Evolutionary conservation across 1,284 basidiomycete species (phyloP).

Genomic region (Pseudozyma flocculosa): DNA sequence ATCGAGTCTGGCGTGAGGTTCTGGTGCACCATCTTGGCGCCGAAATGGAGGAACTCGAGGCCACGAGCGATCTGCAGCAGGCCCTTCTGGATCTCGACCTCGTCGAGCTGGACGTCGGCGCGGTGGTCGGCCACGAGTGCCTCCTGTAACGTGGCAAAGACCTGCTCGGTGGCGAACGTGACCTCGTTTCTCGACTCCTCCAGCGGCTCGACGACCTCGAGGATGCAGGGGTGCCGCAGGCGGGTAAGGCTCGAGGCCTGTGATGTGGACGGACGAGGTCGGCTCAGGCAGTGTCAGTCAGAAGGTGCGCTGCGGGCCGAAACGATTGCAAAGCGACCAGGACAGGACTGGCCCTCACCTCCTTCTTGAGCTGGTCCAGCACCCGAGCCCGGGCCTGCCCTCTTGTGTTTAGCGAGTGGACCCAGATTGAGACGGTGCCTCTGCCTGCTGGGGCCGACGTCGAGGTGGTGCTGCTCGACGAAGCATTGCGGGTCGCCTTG

Average conservation of each 20-base stretch:
- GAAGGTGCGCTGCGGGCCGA: no score
- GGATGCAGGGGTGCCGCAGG: constrained; percentile 87
- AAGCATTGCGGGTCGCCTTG: constrained; percentile 40
- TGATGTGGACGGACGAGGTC: constrained; percentile 61
- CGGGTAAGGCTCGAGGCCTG: constrained; percentile 75
- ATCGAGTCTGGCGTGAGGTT: constrained; percentile 72
- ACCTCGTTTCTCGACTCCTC: constrained; percentile 84
- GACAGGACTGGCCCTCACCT: no score
- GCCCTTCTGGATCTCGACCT: constrained; percentile 86
- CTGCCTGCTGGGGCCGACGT: constrained; percentile 6
- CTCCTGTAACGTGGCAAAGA: constrained; percentile 35
- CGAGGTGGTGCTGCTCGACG: constrained; percentile 7
- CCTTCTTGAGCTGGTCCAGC: constrained; percentile 52
- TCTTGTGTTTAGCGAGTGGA: constrained; percentile 31
- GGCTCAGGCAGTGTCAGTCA: no score
- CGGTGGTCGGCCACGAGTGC: constrained; percentile 25
- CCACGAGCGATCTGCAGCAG: constrained; percentile 91
- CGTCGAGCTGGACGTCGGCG: constrained; percentile 49
- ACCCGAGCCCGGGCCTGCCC: constrained; percentile 31
- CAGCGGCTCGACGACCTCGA: constrained; percentile 98
- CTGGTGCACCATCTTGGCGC: constrained; percentile 84
- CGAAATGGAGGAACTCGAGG: constrained; percentile 80
- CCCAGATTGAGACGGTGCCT: constrained; percentile 44
- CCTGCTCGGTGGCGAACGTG: constrained; percentile 85
- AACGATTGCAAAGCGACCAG: no score